These are phyloP conservation scores for Heliamphora pulchella DNA, from an alignment of 179 eudicot genomes.

Conservation along the genomic window DNA sequence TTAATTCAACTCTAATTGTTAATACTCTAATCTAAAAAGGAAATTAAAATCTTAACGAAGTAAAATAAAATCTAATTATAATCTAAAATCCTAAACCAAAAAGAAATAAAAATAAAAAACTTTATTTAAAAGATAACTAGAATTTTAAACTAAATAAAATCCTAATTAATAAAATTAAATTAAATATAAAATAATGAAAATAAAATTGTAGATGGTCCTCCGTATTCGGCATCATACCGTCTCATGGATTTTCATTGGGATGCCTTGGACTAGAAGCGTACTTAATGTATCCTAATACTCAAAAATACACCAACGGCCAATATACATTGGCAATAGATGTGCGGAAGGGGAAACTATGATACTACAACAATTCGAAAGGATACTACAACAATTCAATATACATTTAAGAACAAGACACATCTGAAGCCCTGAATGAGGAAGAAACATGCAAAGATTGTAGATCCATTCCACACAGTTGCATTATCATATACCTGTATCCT, in stretches of 20 bases:
- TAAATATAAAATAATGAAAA: too few species aligned
- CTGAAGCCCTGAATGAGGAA: background rate
- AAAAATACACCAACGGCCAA: background rate
- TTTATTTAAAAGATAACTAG: too few species aligned
- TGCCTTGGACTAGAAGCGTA: background rate
- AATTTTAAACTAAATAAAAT: too few species aligned
- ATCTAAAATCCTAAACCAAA: too few species aligned
- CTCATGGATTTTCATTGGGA: background rate
- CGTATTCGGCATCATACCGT: too few species aligned
- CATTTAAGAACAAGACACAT: background rate
- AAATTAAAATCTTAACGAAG: too few species aligned
- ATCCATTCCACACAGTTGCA: background rate
- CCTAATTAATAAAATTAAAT: too few species aligned
- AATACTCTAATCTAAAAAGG: too few species aligned
- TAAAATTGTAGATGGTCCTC: too few species aligned
- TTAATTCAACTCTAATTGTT: too few species aligned
- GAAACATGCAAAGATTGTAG: background rate
- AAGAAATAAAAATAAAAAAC: too few species aligned
- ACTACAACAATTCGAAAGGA: background rate
- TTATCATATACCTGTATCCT: background rate
- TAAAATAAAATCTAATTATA: too few species aligned
- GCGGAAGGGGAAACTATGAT: background rate
- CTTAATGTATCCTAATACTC: background rate
- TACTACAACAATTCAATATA: background rate
- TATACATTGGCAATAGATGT: background rate